Percentiles rank a stretch among this genome's conserved stretches.
These are phyloP conservation scores for Colletotrichum sp. DNA, from an alignment of 2,329 filamentous ascomycete species.

Conservation along the genomic window DNA sequence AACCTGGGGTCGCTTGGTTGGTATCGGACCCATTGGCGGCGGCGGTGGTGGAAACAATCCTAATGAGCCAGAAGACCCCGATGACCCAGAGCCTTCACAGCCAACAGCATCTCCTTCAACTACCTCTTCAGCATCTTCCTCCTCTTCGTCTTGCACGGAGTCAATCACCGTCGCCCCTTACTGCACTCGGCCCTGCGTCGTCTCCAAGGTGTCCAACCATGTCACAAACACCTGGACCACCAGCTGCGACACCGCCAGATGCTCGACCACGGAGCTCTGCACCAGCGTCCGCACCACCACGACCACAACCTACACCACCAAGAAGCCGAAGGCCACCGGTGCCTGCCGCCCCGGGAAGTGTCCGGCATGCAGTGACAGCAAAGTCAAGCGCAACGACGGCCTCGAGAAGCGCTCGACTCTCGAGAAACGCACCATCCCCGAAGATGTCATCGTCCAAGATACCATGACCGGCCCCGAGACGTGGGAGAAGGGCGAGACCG, in stretches of 20 bases:
- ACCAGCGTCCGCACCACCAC: conserved; percentile 10
- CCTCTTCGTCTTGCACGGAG: conserved; percentile 5
- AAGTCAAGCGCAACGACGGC: background rate
- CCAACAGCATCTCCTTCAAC: background rate
- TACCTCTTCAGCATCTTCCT: background rate
- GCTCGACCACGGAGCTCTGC: conserved; percentile 13
- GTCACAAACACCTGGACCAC: conserved; percentile 7
- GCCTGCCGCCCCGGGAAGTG: conserved; percentile 9
- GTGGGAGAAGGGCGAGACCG: background rate
- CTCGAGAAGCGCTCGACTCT: background rate
- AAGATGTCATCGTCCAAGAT: conserved; percentile 7
- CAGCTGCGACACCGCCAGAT: conserved; percentile 13
- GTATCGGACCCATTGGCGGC: background rate
- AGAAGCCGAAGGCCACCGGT: background rate
- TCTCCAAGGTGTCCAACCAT: background rate
- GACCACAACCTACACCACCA: conserved; percentile 2
- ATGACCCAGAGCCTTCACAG: background rate
- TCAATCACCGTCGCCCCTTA: conserved; percentile 17
- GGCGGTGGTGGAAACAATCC: background rate
- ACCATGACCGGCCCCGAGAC: background rate
- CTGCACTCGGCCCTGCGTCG: conserved; percentile 19
- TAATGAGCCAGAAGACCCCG: background rate
- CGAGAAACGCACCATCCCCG: background rate
- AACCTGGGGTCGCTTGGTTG: background rate
- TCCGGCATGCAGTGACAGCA: background rate